phyloP scores from a whole-genome alignment of 805 yeast species.

The Tetrapisispora fleetii region DNA sequence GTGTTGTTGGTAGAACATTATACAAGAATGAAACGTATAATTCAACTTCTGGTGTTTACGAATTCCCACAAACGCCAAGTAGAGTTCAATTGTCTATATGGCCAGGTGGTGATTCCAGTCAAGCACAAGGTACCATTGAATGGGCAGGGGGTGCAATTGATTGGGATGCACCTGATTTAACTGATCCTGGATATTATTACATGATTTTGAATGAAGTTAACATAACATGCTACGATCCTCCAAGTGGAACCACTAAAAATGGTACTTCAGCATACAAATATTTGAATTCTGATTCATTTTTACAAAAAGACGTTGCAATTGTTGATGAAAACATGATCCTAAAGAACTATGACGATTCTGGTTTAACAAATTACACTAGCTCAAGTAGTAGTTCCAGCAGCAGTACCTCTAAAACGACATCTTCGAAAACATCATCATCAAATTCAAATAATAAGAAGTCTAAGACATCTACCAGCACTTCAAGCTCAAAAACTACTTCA shows the following conservation, averaged over 20 bases:
- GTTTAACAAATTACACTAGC: conserved; percentile 40
- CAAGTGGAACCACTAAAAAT: conserved; percentile 37
- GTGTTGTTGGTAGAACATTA: conserved; percentile 54
- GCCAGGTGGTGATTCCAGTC: conserved; percentile 60
- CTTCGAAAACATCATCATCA: conserved; percentile 2
- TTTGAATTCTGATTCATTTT: conserved; percentile 39
- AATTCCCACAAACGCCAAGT: conserved; percentile 67
- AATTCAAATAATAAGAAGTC: background rate
- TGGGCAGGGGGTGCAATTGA: conserved; percentile 86
- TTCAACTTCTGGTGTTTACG: conserved; percentile 45
- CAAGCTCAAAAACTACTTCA: background rate
- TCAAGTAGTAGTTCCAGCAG: background rate
- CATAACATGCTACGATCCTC: conserved; percentile 66
- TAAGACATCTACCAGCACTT: background rate
- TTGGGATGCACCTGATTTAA: conserved; percentile 72
- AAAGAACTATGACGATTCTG: conserved; percentile 53
- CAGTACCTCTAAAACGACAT: conserved; percentile 4
- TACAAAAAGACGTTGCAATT: conserved; percentile 43
- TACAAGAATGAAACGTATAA: conserved; percentile 51
- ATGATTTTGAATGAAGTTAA: conserved; percentile 50
- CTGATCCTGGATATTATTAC: conserved; percentile 72
- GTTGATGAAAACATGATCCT: conserved; percentile 54
- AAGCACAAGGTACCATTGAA: conserved; percentile 53
- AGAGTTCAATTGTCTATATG: conserved; percentile 64
- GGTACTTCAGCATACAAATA: conserved; percentile 47